phyloP scores from a whole-genome alignment of 176 grass and related monocot species.

The Alloteropsis semialata region DNA sequence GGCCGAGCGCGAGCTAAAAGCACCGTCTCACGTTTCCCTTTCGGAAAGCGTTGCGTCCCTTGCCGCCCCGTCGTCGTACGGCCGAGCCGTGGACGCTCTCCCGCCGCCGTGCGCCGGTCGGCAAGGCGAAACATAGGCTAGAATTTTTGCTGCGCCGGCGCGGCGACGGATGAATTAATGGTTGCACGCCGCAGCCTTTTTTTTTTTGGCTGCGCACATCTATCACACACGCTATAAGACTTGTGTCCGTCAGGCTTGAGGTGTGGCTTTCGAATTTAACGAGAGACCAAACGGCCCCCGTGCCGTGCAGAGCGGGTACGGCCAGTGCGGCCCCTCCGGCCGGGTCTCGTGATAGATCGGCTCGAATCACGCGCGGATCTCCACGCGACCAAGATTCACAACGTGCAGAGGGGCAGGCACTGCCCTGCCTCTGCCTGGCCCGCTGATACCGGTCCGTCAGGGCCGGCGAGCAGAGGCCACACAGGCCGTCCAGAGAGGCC shows the following conservation, averaged over 20 bases:
- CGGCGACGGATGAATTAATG: neutral
- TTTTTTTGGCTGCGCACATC: neutral
- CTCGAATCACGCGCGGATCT: neutral
- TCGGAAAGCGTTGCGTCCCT: neutral
- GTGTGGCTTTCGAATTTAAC: neutral
- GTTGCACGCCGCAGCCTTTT: neutral
- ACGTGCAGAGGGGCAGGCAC: neutral
- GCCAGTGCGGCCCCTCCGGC: neutral
- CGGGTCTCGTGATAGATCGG: neutral
- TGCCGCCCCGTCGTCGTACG: neutral
- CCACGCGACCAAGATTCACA: slow-evolving; percentile 3
- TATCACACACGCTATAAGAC: neutral
- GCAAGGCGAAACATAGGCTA: neutral
- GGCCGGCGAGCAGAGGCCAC: neutral
- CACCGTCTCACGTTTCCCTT: neutral
- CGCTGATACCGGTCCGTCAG: neutral
- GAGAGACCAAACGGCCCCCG: neutral
- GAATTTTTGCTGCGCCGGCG: no score
- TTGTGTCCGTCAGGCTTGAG: neutral
- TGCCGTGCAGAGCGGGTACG: neutral
- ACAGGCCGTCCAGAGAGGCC: no score
- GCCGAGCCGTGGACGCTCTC: neutral
- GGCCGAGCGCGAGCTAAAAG: no score
- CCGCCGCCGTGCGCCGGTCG: neutral
- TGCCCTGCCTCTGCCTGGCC: neutral